Base-by-base conservation (phyloP, 176 grass and related monocot genomes). In the Otatea glauca region DNA sequence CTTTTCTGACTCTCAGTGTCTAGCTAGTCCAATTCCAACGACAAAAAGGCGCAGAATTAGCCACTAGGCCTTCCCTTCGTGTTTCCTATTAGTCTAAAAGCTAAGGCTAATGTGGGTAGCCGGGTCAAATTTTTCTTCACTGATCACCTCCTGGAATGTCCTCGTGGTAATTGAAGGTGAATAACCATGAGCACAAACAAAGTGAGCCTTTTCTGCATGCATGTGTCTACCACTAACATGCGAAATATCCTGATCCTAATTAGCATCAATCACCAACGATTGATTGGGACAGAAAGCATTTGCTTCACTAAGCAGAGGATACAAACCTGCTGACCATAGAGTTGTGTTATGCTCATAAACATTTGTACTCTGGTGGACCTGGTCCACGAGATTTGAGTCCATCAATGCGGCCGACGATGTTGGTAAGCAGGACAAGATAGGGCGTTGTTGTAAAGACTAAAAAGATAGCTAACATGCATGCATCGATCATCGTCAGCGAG, bases 361-460 rank as follows among this genome's bases (percentile, higher is more conserved):
- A 14, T 50, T 50, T 25, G 7, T 21, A 38, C 41, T 49, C 24
- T 48, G 55, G 25, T 51, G 70, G 14, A 75, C 81, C 8, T 7
- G 67, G n/a, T 47, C 4, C 68, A 56, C 11, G 55, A 43, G 27
- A 29, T 13, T n/a, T 78, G 41, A 69, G 78, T 58, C 23, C 42
- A 65, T 9, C 42, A 4, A 27, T 11, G 55, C 18, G 21, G 42
- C 27, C 20, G 63, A 50, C 63, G 45, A 47, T 39, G 60, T 15
- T 80, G 48, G 72, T 66, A 82, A 9, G 11, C 6, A 67, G 82
- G 88, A 88, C 87, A 88, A 85, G 81, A 86, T 11, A 84, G 71
- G 49, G 80, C 79, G 54, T 92, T 65, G 85, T 37, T 37, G 35
- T 88, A 87, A 95, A 91, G 79, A 86, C 74, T 60, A 75, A 75